Evolutionary conservation across 2,329 filamentous ascomycete genomes (phyloP).

Genomic region (Furcasterigmium sp.): DNA sequence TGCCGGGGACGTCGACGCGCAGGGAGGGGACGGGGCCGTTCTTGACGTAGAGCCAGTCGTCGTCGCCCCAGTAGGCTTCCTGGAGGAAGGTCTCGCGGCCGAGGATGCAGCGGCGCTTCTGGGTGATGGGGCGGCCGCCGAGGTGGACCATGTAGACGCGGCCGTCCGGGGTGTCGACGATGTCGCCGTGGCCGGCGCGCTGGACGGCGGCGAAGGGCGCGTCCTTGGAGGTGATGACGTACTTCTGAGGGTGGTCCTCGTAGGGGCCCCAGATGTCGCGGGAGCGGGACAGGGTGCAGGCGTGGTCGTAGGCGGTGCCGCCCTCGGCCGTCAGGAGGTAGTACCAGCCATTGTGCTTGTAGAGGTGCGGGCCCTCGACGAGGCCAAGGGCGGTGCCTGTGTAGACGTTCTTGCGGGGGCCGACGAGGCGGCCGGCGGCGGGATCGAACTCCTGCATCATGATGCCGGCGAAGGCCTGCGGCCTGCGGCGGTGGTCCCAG

Average conservation of each 20-base stretch:
- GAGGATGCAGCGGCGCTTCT: constrained; percentile 46
- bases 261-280: constrained; percentile 55
- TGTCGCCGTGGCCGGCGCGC: constrained; percentile 46
- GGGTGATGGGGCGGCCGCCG: constrained; percentile 43
- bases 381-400: constrained; percentile 47
- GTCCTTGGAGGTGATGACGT: constrained; percentile 50
- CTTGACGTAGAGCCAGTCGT: constrained; percentile 60
- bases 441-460: constrained; percentile 53
- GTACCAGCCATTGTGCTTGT: constrained; percentile 53
- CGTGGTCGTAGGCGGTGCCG: constrained; percentile 56
- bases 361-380: constrained; percentile 54
- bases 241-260: constrained; percentile 51
- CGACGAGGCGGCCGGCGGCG: constrained; percentile 41
- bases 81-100: constrained; percentile 54
- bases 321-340: constrained; percentile 57
- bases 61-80: constrained; percentile 55
- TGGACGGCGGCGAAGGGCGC: constrained; percentile 43
- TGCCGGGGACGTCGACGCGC: constrained; percentile 43
- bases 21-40: constrained; percentile 50
- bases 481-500: constrained; percentile 46
- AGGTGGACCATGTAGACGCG: constrained; percentile 50
- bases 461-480: constrained; percentile 49
- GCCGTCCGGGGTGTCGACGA: constrained; percentile 49
- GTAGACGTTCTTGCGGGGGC: constrained; percentile 50
- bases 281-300: constrained; percentile 52